Evolutionary conservation across 192 early-diverging fungal species (phyloP).

Genomic region (Geosiphon pyriformis): DNA sequence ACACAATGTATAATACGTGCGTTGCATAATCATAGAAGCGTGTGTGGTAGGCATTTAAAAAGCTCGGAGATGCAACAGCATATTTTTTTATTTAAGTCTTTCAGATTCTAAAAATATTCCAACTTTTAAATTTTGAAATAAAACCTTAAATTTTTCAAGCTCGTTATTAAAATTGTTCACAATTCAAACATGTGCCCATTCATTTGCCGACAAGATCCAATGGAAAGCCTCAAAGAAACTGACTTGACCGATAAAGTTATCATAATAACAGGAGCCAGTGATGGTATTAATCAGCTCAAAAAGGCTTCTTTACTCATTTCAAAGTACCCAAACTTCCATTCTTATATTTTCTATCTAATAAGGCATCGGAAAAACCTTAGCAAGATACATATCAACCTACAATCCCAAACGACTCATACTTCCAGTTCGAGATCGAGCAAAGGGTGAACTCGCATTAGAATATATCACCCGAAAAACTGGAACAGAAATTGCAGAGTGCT

Average conservation of each 20-base stretch:
- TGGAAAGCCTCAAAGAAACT: no score
- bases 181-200: no score
- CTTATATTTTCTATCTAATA: background rate
- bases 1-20: no score
- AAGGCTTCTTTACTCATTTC: background rate
- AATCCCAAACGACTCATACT: background rate
- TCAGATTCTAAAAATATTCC: no score
- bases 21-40: no score
- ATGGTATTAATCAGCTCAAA: background rate
- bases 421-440: background rate
- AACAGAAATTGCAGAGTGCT: background rate
- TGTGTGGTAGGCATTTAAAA: no score
- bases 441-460: background rate
- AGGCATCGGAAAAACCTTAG: background rate
- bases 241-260: background rate
- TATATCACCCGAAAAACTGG: background rate
- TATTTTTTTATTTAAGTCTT: no score
- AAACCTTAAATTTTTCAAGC: no score
- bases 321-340: background rate
- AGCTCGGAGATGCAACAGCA: no score
- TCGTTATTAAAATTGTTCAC: no score
- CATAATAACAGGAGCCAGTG: background rate
- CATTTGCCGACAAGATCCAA: no score
- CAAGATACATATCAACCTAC: background rate
- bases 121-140: no score